phyloP scores from a whole-genome alignment of 2,329 filamentous ascomycete species.

The Trichoderma lentiforme region DNA sequence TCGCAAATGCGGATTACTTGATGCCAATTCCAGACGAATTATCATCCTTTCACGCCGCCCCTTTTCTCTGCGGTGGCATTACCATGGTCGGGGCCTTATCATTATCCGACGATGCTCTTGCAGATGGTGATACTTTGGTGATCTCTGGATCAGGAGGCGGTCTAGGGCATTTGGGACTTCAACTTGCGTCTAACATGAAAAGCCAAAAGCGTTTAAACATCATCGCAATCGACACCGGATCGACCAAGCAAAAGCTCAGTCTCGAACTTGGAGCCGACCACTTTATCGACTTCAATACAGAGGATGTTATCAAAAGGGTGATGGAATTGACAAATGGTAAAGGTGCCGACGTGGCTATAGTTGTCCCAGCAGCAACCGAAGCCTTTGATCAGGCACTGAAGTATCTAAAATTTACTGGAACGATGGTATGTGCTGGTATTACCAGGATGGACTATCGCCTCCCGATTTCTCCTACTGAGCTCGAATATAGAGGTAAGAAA shows the following conservation, averaged over 20 bases:
- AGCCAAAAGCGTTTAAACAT: not conserved
- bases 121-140: not conserved
- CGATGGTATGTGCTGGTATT: not conserved
- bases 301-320: not conserved
- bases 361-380: not conserved
- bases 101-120: not conserved
- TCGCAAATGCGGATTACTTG: conserved; percentile 1
- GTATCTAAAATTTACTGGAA: not conserved
- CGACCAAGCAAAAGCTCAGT: not conserved
- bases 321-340: not conserved
- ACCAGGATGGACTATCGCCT: not conserved
- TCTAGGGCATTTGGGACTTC: not conserved
- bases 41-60: not conserved
- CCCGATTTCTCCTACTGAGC: not conserved
- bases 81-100: not conserved
- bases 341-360: conserved; percentile 1
- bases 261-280: not conserved
- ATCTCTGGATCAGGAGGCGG: conserved; percentile 3
- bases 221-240: conserved; percentile 1
- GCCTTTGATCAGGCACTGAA: not conserved
- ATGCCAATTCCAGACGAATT: not conserved
- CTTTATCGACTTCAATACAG: not conserved
- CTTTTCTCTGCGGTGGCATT: not conserved
- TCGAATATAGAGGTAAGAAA: not conserved
- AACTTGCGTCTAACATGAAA: not conserved